Percentiles rank a stretch among this genome's conserved stretches.
Conservation (phyloP, 1,139 yeast species). For the Lizanozyma gosingica region DNA sequence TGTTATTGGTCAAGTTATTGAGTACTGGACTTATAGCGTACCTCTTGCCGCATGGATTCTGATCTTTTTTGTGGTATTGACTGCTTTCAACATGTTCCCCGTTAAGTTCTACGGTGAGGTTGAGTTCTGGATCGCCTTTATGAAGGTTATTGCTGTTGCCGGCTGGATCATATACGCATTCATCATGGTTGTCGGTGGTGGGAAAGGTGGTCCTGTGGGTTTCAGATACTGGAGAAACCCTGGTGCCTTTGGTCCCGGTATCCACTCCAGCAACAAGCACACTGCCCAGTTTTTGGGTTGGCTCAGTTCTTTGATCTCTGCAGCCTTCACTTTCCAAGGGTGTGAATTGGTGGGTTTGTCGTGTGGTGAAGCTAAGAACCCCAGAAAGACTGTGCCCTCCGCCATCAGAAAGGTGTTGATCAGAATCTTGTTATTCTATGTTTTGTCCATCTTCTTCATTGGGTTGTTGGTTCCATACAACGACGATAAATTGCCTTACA, state of each 20-base stretch:
- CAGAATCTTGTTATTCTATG: slow-evolving; percentile 75
- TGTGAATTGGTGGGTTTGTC: slow-evolving; percentile 79
- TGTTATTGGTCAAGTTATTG: slow-evolving; percentile 67
- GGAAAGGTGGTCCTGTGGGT: slow-evolving; percentile 62
- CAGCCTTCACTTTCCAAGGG: slow-evolving; percentile 78
- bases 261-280: slow-evolving; percentile 30
- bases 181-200: slow-evolving; percentile 68
- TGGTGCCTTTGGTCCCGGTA: slow-evolving; percentile 76
- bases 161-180: slow-evolving; percentile 66
- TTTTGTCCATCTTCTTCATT: slow-evolving; percentile 69
- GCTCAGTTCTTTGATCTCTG: slow-evolving; percentile 52
- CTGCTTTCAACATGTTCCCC: slow-evolving; percentile 22
- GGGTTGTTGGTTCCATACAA: slow-evolving; percentile 78
- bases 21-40: slow-evolving; percentile 66
- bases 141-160: slow-evolving; percentile 61
- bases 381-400: slow-evolving; percentile 71
- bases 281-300: slow-evolving; percentile 59
- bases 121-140: slow-evolving; percentile 40
- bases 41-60: slow-evolving; percentile 74
- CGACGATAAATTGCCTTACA: slow-evolving; percentile 36
- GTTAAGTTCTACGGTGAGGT: slow-evolving; percentile 20
- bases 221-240: slow-evolving; percentile 91
- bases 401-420: slow-evolving; percentile 78
- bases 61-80: slow-evolving; percentile 43
- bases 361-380: slow-evolving; percentile 82